Conservation (phyloP, 495 filamentous ascomycete genomes). For the Penicillium bialowiezense region DNA sequence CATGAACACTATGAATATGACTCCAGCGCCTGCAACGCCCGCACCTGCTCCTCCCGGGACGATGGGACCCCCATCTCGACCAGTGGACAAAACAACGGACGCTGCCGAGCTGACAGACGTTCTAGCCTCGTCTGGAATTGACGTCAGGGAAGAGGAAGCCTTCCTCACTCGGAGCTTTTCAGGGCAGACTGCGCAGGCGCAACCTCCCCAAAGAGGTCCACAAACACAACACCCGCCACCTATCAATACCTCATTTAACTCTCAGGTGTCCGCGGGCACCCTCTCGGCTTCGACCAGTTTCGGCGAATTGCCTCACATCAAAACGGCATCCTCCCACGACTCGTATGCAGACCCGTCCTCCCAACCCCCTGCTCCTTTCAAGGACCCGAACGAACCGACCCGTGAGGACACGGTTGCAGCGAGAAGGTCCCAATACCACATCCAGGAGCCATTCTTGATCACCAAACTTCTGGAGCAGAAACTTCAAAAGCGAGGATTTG, state of each 20-base stretch:
- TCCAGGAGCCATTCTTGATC: slow-evolving; percentile 58
- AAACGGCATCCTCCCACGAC: slow-evolving; percentile 31
- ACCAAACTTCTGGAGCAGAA: slow-evolving; percentile 46
- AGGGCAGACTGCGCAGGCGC: slow-evolving; percentile 42
- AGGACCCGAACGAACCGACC: slow-evolving; percentile 40
- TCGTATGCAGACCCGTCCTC: slow-evolving; percentile 34
- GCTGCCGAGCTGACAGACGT: slow-evolving; percentile 74
- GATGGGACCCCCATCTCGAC: slow-evolving; percentile 82
- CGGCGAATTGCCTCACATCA: slow-evolving; percentile 32
- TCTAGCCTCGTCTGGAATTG: slow-evolving; percentile 73
- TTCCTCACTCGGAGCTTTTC: slow-evolving; percentile 61
- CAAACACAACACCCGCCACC: slow-evolving; percentile 37
- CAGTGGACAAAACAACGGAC: slow-evolving; percentile 64
- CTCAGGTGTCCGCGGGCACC: slow-evolving; percentile 41
- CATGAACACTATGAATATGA: slow-evolving; percentile 27
- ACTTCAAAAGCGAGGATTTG: slow-evolving; percentile 46
- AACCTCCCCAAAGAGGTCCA: slow-evolving; percentile 41
- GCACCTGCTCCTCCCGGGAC: slow-evolving; percentile 46
- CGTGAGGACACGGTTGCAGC: slow-evolving; percentile 43
- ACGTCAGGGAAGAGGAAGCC: slow-evolving; percentile 79
- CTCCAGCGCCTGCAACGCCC: slow-evolving; percentile 28
- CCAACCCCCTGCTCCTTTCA: slow-evolving; percentile 32
- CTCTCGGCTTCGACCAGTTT: slow-evolving; percentile 38
- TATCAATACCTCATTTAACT: slow-evolving; percentile 41
- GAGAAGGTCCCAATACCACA: slow-evolving; percentile 49